Conservation (phyloP, 1,139 yeast species). For the Saccharomycopsis hybrid region DNA sequence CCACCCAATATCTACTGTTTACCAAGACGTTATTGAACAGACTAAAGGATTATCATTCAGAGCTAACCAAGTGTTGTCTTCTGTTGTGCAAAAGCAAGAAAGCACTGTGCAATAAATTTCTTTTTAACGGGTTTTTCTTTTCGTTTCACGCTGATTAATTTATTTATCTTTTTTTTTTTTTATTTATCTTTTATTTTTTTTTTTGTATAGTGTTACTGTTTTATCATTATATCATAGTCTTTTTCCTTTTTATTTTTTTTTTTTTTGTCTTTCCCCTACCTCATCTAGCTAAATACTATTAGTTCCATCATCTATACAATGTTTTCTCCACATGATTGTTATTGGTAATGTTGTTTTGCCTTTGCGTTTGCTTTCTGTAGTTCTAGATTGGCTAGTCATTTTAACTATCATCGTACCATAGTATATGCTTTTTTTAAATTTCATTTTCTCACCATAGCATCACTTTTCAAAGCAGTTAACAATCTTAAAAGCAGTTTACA, state of each 20-base stretch:
- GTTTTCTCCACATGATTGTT: too few species aligned
- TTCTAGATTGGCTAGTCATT: too few species aligned
- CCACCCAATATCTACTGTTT: conserved; percentile 40
- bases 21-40: conserved; percentile 53
- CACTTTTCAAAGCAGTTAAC: too few species aligned
- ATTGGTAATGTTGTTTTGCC: too few species aligned
- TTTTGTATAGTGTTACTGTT: not conserved
- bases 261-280: not conserved
- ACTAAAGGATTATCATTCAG: conserved; percentile 54
- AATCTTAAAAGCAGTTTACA: too few species aligned
- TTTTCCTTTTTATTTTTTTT: not conserved
- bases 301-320: too few species aligned
- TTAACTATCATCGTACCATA: too few species aligned
- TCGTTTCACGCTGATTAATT: not conserved
- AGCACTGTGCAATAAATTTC: conserved; percentile 12
- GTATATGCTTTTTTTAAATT: too few species aligned
- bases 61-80: conserved; percentile 45
- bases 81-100: conserved; percentile 32
- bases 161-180: not conserved
- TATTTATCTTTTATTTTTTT: not conserved
- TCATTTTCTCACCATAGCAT: too few species aligned
- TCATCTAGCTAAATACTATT: too few species aligned
- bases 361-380: too few species aligned
- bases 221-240: not conserved
- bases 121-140: not conserved